Evolutionary conservation across 306 rosid genomes (phyloP), one percentile per base, ranked within the genome.

Genomic region (Cicer bijugum): DNA sequence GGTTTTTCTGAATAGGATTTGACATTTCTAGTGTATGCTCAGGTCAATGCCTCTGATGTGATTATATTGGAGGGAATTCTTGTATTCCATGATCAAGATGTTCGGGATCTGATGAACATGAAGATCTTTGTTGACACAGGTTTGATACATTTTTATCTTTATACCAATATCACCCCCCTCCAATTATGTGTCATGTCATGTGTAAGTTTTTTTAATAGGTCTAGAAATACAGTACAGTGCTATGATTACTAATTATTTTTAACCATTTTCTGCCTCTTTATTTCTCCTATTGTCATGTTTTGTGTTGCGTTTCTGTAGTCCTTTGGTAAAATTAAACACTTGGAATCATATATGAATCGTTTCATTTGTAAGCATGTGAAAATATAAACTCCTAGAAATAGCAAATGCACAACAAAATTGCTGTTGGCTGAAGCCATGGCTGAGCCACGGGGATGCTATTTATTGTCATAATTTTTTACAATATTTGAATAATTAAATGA

Each of bases 51-150:
- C 72, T 94, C 98, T 60, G 96, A 94, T 79, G 98, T 94, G 64
- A 94, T 94, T 67, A 94, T 94, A 78, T 71, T 94, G 88, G 98
- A 94, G 84, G 98, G 98, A 44, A 94, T 94, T 89, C 90, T 94
- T 60, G 97, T 94, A 61, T 94, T 94, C 88, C 98, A 94, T 56
- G 98, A 94, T 51, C 98, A 87, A 71, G 89, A 83, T 47, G 94
- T 94, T 16, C 96, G 98, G 23, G 88, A 87, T 82, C 84, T 94
- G 73, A 94, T 94, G 98, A 89, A 89, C 84, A 94, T 91, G 91
- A 94, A 94, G 88, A 94, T 94, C 76, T 94, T 94, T 87, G 99
- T 91, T 50, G 99, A 94, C 72, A 81, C 97, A 87, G 99, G 99
- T 94, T 72, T 77, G 69, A 45, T 17, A 69, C 9, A 14, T 58